Percentiles rank a stretch among this genome's conserved stretches.
Conservation (phyloP, 176 grass and related monocot genomes). For the Raddia distichophylla region DNA sequence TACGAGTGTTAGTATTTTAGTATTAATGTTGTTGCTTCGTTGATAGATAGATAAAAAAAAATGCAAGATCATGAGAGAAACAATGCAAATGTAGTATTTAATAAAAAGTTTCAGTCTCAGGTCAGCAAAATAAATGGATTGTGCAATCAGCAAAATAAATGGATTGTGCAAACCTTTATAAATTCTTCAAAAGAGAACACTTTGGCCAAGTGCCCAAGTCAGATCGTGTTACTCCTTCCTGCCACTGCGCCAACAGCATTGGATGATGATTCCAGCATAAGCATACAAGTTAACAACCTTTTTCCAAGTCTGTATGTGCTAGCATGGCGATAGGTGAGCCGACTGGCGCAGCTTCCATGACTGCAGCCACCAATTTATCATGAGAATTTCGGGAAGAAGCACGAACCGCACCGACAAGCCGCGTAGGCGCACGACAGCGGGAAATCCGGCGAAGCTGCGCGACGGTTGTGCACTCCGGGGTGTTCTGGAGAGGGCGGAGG, state of each 20-base stretch:
- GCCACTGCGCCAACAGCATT: slow-evolving; percentile 85
- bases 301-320: not conserved
- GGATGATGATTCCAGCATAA: slow-evolving; percentile 82
- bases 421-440: too few species aligned
- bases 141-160: too few species aligned
- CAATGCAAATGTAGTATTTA: not conserved
- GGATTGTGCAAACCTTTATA: slow-evolving; percentile 56
- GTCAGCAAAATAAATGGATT: not conserved
- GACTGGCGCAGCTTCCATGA: slow-evolving; percentile 59
- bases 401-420: too few species aligned
- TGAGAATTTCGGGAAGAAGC: too few species aligned
- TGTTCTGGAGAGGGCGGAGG: too few species aligned
- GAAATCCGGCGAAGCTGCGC: too few species aligned
- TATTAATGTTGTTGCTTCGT: too few species aligned
- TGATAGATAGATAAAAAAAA: too few species aligned
- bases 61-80: not conserved
- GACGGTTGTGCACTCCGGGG: too few species aligned
- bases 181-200: slow-evolving; percentile 85
- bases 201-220: slow-evolving; percentile 68
- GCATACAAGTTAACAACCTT: not conserved
- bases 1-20: too few species aligned
- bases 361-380: slow-evolving; percentile 60
- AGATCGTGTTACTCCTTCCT: slow-evolving; percentile 82
- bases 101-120: slow-evolving; percentile 10
- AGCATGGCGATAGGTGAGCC: slow-evolving; percentile 51